Evolutionary conservation across 495 filamentous ascomycete species (phyloP).

Genomic region (Xylaria scruposa): DNA sequence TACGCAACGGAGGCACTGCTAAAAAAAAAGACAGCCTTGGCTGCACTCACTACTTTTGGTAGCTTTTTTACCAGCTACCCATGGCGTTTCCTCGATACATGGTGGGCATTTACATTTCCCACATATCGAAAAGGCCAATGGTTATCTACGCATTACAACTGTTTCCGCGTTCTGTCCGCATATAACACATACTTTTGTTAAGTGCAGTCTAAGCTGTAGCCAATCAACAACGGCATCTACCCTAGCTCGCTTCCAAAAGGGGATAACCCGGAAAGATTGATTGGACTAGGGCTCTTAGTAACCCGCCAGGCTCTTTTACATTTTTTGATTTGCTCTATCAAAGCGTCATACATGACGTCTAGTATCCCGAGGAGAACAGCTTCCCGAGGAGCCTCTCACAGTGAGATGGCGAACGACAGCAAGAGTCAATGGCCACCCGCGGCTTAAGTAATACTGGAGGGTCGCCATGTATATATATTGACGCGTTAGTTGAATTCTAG

Average conservation of each 20-base stretch:
- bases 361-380: not conserved
- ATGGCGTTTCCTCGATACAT: not conserved
- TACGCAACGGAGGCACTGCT: too few species aligned
- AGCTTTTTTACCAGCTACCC: not conserved
- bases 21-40: too few species aligned
- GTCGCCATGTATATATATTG: slow-evolving; percentile 14
- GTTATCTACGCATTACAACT: not conserved
- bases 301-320: not conserved
- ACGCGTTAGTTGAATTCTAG: not conserved
- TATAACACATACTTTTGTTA: not conserved
- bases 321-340: not conserved
- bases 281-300: not conserved
- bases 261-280: not conserved
- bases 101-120: not conserved
- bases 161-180: not conserved
- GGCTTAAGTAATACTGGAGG: not conserved
- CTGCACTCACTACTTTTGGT: too few species aligned
- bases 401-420: not conserved
- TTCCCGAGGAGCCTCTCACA: not conserved
- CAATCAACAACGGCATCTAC: not conserved
- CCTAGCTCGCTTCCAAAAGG: slow-evolving; percentile 3
- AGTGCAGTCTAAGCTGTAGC: not conserved
- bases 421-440: not conserved
- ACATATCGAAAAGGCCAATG: not conserved
- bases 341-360: not conserved